Conservation (phyloP, 192 early-diverging fungal species). For the Rhizophagus clarus region DNA sequence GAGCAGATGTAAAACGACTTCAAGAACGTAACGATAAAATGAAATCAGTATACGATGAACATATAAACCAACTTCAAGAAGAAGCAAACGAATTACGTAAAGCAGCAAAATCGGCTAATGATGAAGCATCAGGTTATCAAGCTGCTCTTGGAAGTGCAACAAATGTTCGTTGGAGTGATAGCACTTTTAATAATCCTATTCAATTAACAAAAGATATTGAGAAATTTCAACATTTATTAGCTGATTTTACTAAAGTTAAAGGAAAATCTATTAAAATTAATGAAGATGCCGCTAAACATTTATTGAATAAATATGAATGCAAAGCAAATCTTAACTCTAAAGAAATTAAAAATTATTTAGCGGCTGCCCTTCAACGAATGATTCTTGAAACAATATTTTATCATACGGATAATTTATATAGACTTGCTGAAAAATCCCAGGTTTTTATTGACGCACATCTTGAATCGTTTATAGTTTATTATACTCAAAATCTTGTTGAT, state of each 20-base stretch:
- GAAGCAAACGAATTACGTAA: not conserved
- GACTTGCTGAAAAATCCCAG: not conserved
- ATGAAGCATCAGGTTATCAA: not conserved
- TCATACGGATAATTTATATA: not conserved
- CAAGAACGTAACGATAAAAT: not conserved
- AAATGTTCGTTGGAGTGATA: slow-evolving; percentile 7
- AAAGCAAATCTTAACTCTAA: not conserved
- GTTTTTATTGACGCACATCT: not conserved
- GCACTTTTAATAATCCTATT: not conserved
- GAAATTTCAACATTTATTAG: not conserved
- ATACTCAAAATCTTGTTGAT: not conserved
- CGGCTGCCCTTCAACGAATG: slow-evolving; percentile 1
- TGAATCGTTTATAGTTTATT: not conserved
- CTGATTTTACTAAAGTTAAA: slow-evolving; percentile 19
- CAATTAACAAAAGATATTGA: not conserved
- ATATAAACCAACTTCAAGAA: not conserved
- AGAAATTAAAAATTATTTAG: not conserved
- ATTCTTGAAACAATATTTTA: slow-evolving; percentile 11
- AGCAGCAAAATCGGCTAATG: not conserved
- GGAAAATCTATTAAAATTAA: not conserved
- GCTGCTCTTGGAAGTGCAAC: slow-evolving; percentile 11
- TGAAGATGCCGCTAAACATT: not conserved
- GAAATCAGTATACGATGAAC: not conserved
- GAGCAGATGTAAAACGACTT: not conserved
- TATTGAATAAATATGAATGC: slow-evolving; percentile 1